Evolutionary conservation across 371 early-diverging fungal species (phyloP).

Genomic region (Nematocida ironsii): DNA sequence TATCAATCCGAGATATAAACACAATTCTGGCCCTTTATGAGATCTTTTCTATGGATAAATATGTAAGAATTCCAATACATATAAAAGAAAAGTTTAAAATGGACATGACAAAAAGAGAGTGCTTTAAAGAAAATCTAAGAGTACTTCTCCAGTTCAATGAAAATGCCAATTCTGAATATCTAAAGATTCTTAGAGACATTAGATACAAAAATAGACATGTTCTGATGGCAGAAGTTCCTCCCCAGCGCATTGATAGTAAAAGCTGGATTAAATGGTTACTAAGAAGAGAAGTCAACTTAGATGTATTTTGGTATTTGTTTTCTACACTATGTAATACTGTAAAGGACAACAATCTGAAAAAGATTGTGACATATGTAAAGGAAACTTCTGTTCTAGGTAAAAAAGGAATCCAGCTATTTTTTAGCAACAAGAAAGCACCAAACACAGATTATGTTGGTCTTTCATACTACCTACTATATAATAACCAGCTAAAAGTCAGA

Average conservation of each 20-base stretch:
- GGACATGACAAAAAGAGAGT: constrained; percentile 50
- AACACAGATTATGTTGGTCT: neutral
- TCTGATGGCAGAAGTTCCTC: constrained; percentile 27
- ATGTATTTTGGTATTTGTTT: constrained; percentile 50
- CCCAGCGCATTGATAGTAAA: neutral
- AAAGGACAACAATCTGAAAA: neutral
- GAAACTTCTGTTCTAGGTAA: constrained; percentile 43
- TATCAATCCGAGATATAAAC: neutral
- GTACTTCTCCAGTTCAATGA: neutral
- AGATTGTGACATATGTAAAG: constrained; percentile 27
- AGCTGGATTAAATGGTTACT: constrained; percentile 37
- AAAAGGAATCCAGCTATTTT: constrained; percentile 16
- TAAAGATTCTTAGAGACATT: constrained; percentile 21
- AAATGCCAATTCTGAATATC: neutral
- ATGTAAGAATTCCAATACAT: constrained; percentile 14
- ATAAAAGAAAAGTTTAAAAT: neutral
- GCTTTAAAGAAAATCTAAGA: constrained; percentile 50
- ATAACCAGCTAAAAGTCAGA: constrained; percentile 22
- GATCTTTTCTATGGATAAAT: constrained; percentile 33
- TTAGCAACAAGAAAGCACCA: neutral
- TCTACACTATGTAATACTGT: constrained; percentile 44
- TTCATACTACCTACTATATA: constrained; percentile 9
- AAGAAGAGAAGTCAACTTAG: constrained; percentile 24
- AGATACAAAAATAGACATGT: neutral
- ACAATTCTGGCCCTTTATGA: constrained; percentile 43